Conservation (phyloP, 225 moss, liverwort and hornwort genomes). For the Sphagnum tenellum region DNA sequence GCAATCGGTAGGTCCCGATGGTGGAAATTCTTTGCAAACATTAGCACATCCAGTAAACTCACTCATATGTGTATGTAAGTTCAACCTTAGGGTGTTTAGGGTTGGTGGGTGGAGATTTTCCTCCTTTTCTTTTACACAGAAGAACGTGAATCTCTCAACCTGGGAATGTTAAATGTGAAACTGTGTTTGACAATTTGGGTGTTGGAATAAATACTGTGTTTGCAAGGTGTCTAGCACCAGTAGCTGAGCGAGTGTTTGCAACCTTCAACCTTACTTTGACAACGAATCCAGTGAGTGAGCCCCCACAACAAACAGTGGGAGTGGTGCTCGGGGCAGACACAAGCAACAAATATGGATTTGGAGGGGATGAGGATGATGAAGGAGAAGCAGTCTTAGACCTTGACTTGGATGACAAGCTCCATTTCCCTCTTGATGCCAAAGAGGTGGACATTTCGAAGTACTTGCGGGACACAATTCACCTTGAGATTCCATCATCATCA, state of each 20-base stretch:
- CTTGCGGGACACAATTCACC: constrained; percentile 79
- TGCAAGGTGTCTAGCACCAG: constrained; percentile 59
- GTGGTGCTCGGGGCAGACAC: constrained; percentile 52
- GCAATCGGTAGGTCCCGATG: constrained; percentile 62
- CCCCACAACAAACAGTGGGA: constrained; percentile 60
- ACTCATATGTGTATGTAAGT: too few species aligned
- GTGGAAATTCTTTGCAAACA: too few species aligned
- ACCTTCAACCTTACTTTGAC: constrained; percentile 69
- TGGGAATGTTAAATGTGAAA: too few species aligned
- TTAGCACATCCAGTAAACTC: too few species aligned
- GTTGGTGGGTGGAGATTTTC: too few species aligned
- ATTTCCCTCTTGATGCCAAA: constrained; percentile 66
- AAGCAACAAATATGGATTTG: constrained; percentile 14
- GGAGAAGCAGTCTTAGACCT: constrained; percentile 50
- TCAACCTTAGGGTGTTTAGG: too few species aligned
- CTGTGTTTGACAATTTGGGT: too few species aligned
- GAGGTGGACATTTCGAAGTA: constrained; percentile 91
- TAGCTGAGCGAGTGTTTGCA: constrained; percentile 66
- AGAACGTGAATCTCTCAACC: too few species aligned
- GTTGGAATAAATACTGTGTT: too few species aligned
- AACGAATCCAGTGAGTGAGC: constrained; percentile 59
- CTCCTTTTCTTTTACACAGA: too few species aligned
- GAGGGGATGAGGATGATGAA: constrained; percentile 22
- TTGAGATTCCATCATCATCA: constrained; percentile 74
- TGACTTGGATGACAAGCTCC: constrained; percentile 87